These are phyloP conservation scores for Incumbomyces lentus DNA, from an alignment of 2,329 filamentous ascomycete species.

Conservation along the genomic window DNA sequence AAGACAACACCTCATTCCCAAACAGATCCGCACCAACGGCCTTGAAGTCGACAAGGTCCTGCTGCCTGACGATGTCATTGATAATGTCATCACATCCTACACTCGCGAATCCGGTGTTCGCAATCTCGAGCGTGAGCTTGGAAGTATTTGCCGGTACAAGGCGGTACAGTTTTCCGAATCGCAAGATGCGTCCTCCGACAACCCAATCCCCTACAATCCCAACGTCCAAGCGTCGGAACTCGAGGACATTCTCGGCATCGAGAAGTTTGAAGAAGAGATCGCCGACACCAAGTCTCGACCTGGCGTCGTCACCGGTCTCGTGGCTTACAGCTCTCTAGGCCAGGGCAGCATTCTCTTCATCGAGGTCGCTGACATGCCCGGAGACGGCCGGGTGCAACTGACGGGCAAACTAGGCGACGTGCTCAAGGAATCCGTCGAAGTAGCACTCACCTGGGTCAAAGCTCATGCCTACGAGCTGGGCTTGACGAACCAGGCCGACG, in stretches of 20 bases:
- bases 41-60: constrained; percentile 63
- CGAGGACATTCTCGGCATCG: constrained; percentile 82
- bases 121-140: constrained; percentile 90
- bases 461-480: constrained; percentile 87
- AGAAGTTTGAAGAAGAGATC: constrained; percentile 91
- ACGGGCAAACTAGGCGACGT: constrained; percentile 95
- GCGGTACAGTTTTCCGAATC: constrained; percentile 91
- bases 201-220: constrained; percentile 59
- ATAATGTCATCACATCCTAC: constrained; percentile 92
- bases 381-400: constrained; percentile 79
- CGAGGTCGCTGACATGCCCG: constrained; percentile 95
- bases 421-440: constrained; percentile 92
- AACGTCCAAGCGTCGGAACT: constrained; percentile 67
- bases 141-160: constrained; percentile 86
- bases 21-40: constrained; percentile 87
- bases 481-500: constrained; percentile 64
- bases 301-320: constrained; percentile 88
- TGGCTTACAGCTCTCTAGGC: constrained; percentile 84
- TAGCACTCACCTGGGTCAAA: constrained; percentile 94
- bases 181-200: constrained; percentile 49
- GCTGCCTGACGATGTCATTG: constrained; percentile 73
- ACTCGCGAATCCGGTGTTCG: constrained; percentile 93
- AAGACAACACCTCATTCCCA: constrained; percentile 83
- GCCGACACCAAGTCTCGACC: constrained; percentile 73
- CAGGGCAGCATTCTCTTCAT: constrained; percentile 97